Evolutionary conservation across 1,139 yeast species (phyloP).

Genomic region (Suhomyces kunorum): DNA sequence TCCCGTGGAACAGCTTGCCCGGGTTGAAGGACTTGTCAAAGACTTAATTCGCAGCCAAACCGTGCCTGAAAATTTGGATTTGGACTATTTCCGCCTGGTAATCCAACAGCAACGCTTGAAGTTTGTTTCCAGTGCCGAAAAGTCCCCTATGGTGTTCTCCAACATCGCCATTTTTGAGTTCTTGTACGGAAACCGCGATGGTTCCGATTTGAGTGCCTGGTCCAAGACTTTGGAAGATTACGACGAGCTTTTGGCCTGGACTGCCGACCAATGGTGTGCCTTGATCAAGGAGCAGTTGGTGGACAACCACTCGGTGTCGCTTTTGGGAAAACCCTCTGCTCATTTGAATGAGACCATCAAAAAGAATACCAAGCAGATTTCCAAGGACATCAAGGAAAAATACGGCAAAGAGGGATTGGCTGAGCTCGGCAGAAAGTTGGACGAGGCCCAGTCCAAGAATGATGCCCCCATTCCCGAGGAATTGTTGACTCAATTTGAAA

Average conservation of each 20-base stretch:
- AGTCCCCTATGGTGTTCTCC: constrained; percentile 60
- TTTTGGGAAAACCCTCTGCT: constrained; percentile 76
- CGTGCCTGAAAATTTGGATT: constrained; percentile 53
- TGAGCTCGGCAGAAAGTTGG: constrained; percentile 50
- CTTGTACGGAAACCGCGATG: constrained; percentile 69
- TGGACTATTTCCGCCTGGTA: constrained; percentile 64
- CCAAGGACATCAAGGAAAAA: constrained; percentile 49
- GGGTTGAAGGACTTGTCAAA: constrained; percentile 54
- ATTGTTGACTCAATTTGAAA: constrained; percentile 57
- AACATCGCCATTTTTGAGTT: constrained; percentile 75
- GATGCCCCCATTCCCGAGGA: constrained; percentile 74
- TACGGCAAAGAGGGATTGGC: constrained; percentile 65
- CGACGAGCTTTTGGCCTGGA: constrained; percentile 63
- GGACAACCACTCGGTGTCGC: constrained; percentile 67
- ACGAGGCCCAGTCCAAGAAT: constrained; percentile 65
- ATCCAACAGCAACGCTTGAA: constrained; percentile 66
- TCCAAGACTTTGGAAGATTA: constrained; percentile 59
- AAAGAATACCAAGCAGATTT: constrained; percentile 49
- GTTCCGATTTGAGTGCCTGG: constrained; percentile 57
- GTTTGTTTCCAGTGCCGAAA: constrained; percentile 66
- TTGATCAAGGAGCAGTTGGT: constrained; percentile 57
- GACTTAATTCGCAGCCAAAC: constrained; percentile 54
- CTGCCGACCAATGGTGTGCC: constrained; percentile 63
- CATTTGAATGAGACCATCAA: constrained; percentile 56
- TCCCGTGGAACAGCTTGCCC: constrained; percentile 62